These are phyloP conservation scores for Thielaviopsis punctulata DNA, from an alignment of 2,329 filamentous ascomycete genomes.

Conservation along the genomic window DNA sequence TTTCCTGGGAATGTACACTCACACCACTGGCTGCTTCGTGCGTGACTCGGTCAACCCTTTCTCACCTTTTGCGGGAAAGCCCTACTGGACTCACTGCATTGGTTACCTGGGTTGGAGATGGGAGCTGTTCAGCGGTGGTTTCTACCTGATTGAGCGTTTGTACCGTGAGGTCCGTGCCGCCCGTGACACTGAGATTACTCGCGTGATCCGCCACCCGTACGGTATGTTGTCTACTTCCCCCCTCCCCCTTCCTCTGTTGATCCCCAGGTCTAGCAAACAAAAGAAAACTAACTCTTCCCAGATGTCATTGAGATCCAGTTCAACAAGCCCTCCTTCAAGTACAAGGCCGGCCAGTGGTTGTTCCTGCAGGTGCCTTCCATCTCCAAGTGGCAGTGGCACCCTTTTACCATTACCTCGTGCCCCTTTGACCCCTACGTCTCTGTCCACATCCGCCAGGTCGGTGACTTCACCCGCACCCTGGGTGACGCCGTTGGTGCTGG, in stretches of 20 bases:
- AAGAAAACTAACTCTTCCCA: constrained; percentile 24
- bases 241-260: background rate
- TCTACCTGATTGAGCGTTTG: constrained; percentile 77
- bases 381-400: constrained; percentile 88
- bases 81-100: constrained; percentile 84
- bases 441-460: constrained; percentile 87
- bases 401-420: constrained; percentile 97
- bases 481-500: constrained; percentile 91
- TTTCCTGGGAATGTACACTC: constrained; percentile 81
- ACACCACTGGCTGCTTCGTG: constrained; percentile 92
- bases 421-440: constrained; percentile 91
- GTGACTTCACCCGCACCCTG: constrained; percentile 88
- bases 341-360: constrained; percentile 97
- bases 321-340: constrained; percentile 86
- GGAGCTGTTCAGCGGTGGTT: constrained; percentile 71
- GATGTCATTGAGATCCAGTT: constrained; percentile 97
- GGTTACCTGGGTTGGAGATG: constrained; percentile 95
- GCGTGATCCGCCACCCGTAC: constrained; percentile 90
- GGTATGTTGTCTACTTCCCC: constrained; percentile 34
- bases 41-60: constrained; percentile 55
- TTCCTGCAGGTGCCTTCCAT: constrained; percentile 88
- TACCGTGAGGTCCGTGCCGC: constrained; percentile 80
- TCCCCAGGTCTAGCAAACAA: too few species aligned
- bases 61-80: constrained; percentile 67
- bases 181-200: constrained; percentile 73